Conservation (phyloP, 345 rosid genomes). For the Salix exigua region DNA sequence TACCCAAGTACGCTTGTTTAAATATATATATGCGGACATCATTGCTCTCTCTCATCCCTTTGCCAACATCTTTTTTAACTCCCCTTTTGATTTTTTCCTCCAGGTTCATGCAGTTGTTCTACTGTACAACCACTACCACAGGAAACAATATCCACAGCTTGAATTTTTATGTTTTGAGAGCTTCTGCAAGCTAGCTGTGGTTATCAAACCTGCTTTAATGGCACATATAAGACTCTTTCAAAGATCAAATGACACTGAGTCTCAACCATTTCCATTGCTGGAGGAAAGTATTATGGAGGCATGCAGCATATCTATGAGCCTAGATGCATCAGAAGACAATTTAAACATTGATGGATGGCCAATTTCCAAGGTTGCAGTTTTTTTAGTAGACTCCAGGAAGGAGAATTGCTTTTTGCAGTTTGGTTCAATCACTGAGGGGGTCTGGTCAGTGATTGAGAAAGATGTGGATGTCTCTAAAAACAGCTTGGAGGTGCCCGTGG, state of each 20-base stretch:
- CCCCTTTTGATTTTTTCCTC: slow-evolving; percentile 3
- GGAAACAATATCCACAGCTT: slow-evolving; percentile 49
- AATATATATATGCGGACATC: background rate
- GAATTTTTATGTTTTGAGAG: slow-evolving; percentile 48
- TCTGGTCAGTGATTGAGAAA: slow-evolving; percentile 77
- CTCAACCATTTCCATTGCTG: slow-evolving; percentile 40
- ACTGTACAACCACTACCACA: slow-evolving; percentile 67
- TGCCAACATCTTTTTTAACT: background rate
- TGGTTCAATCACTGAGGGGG: slow-evolving; percentile 51
- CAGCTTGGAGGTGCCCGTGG: slow-evolving; percentile 17
- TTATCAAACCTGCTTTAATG: slow-evolving; percentile 46
- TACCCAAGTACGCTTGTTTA: background rate
- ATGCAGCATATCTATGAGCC: slow-evolving; percentile 49
- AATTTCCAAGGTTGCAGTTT: slow-evolving; percentile 49
- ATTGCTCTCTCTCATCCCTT: background rate
- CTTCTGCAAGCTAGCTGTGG: slow-evolving; percentile 59
- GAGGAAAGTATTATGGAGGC: slow-evolving; percentile 67
- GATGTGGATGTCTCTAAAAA: slow-evolving; percentile 25
- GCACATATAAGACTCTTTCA: slow-evolving; percentile 45
- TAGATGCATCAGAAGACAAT: slow-evolving; percentile 43
- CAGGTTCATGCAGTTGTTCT: slow-evolving; percentile 75
- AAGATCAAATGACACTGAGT: slow-evolving; percentile 30
- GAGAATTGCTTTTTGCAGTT: slow-evolving; percentile 48
- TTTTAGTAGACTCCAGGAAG: slow-evolving; percentile 55
- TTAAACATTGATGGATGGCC: slow-evolving; percentile 51